A percentile compares a stretch with the other conserved stretches of the same genome.
Evolutionary conservation across 2,329 filamentous ascomycete genomes (phyloP).

Genomic region (Thielaviopsis ethacetica): DNA sequence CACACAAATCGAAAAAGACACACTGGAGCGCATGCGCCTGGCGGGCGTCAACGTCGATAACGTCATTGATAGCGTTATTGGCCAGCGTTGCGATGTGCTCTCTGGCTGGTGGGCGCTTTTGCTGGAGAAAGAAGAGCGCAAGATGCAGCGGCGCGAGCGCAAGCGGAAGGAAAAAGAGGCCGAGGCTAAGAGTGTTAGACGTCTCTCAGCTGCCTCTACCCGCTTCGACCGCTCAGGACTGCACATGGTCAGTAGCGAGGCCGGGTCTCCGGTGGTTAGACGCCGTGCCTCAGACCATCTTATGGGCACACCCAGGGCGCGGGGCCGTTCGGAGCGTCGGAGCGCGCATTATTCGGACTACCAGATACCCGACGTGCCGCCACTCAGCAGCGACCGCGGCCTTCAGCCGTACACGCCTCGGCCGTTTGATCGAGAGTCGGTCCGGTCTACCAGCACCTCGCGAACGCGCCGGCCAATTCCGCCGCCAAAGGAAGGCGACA

Average conservation of each 20-base stretch:
- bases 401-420: conserved; percentile 36
- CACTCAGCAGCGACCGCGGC: conserved; percentile 35
- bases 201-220: conserved; percentile 79
- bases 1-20: conserved; percentile 76
- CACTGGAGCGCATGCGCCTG: conserved; percentile 78
- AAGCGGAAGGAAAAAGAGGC: conserved; percentile 74
- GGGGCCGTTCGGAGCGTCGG: conserved; percentile 64
- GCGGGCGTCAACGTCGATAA: conserved; percentile 88
- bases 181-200: conserved; percentile 61
- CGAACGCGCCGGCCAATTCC: conserved; percentile 58
- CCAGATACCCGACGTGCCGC: conserved; percentile 56
- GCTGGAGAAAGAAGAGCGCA: conserved; percentile 86
- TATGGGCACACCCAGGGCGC: conserved; percentile 39
- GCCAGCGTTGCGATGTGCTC: conserved; percentile 75
- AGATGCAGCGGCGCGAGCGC: conserved; percentile 60
- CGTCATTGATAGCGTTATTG: conserved; percentile 83
- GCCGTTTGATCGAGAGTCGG: conserved; percentile 63
- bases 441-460: conserved; percentile 62
- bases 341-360: conserved; percentile 51
- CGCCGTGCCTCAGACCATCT: conserved; percentile 26
- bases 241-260: conserved; percentile 65
- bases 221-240: conserved; percentile 67
- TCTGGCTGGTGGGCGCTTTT: conserved; percentile 94
- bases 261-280: conserved; percentile 4
- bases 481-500: conserved; percentile 67